phyloP scores from a whole-genome alignment of 176 grass and related monocot species.

The Lolium perenne region DNA sequence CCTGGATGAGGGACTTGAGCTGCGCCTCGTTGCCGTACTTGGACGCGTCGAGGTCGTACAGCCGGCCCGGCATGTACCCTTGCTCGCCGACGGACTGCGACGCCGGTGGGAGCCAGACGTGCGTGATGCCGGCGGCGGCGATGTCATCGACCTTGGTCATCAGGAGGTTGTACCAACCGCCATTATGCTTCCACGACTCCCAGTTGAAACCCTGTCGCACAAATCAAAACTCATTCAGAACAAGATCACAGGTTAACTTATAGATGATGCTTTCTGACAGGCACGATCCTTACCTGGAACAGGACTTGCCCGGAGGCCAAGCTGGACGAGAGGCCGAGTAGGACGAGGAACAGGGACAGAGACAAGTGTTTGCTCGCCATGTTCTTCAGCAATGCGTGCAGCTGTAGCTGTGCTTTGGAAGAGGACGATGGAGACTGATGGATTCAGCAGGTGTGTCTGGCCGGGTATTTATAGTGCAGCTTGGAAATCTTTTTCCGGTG shows the following conservation, averaged over 20 bases:
- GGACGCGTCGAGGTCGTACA: constrained; percentile 66
- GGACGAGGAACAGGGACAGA: constrained; percentile 33
- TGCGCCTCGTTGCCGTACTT: constrained; percentile 59
- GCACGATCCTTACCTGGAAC: constrained; percentile 53
- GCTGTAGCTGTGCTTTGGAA: background rate
- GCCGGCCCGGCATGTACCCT: constrained; percentile 67
- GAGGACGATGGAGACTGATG: constrained; percentile 13
- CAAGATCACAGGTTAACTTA: background rate
- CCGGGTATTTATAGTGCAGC: constrained; percentile 50
- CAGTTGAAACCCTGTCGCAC: constrained; percentile 74
- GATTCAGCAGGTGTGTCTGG: constrained; percentile 26
- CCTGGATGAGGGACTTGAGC: constrained; percentile 58
- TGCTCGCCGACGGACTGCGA: background rate
- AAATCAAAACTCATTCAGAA: background rate
- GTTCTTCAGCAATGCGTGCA: background rate
- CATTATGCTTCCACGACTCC: constrained; percentile 64
- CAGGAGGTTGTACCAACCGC: constrained; percentile 2
- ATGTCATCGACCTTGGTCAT: background rate
- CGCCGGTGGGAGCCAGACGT: background rate
- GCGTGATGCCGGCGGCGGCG: background rate
- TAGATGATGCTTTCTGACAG: background rate
- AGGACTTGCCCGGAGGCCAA: constrained; percentile 41
- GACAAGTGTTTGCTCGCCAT: constrained; percentile 31
- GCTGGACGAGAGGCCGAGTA: constrained; percentile 43
- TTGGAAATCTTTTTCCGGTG: background rate